Evolutionary conservation across 768 basidiomycete species (phyloP), one percentile per base, ranked within the genome.

Genomic region (Saitozyma podzolica): DNA sequence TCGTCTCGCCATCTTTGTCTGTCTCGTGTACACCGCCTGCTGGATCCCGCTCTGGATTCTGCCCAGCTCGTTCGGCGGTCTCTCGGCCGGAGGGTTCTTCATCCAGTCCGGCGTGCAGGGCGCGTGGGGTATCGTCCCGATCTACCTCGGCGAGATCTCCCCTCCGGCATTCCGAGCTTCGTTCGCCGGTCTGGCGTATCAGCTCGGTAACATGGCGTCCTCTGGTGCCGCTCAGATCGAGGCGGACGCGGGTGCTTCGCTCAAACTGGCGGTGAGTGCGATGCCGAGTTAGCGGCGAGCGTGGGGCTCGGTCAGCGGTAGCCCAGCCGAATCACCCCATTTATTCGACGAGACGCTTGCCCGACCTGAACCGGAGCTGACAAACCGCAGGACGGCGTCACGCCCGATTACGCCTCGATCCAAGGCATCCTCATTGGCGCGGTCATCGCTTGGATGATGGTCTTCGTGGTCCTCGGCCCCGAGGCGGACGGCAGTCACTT

Each of bases 81-180:
- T 96, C 9, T 73, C 89, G 0, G 90, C 90, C 0, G 91, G 91
- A 9, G 92, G 91, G 0, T 95, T 94, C 63, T 70, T 68, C 68
- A 82, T 92, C 14, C 91, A 93, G 72, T 86, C 90, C 67, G 90
- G 90, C 55, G 90, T 94, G 0, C 92, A 95, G 76, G 91, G 91
- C 1, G 91, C 90, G 43, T 92, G 90, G 89, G 90, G 90, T 69
- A 87, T 91, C 10, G 89, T 91, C 76, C 91, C 91, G 1, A 88
- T 92, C 69, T 89, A 88, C 77, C 83, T 94, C 19, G 84, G 86
- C 11, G 92, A 95, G 78, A 84, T 92, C 80, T 89, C 89, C 0
- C 92, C 92, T 2, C 89, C 90, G 5, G 91, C 90, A 0, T 94
- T 92, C 84, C 84, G 92, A 60, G 89, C 91, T 4, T 89, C 89